Percentiles rank a stretch among this genome's conserved stretches.
Evolutionary conservation across 306 rosid genomes (phyloP).

Genomic region (Luffa aegyptiaca): DNA sequence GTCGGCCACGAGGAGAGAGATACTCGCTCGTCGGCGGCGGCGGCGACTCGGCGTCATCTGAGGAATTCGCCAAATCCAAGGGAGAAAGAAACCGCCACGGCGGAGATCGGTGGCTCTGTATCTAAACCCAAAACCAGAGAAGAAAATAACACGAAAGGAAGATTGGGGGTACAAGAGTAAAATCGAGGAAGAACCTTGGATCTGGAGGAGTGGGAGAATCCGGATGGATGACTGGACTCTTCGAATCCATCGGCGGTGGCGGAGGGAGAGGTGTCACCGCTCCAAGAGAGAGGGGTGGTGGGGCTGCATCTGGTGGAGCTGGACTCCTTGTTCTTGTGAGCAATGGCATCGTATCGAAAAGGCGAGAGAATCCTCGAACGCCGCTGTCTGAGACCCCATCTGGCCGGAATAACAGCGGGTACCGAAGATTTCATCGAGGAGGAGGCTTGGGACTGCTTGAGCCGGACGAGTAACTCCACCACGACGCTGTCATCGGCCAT

Average conservation of each 20-base stretch:
- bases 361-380: constrained; percentile 33
- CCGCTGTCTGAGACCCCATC: constrained; percentile 44
- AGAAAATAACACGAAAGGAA: background rate
- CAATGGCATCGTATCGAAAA: constrained; percentile 28
- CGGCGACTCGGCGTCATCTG: background rate
- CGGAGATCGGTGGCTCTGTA: background rate
- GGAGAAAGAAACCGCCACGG: background rate
- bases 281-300: constrained; percentile 66
- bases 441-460: constrained; percentile 30
- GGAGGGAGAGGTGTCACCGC: constrained; percentile 44
- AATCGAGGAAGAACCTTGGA: constrained; percentile 43
- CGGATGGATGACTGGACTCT: constrained; percentile 25
- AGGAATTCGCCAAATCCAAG: background rate
- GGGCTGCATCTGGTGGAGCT: constrained; percentile 59
- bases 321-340: constrained; percentile 17
- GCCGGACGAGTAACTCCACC: constrained; percentile 35
- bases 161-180: background rate
- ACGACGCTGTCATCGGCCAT: constrained; percentile 39
- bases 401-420: constrained; percentile 5
- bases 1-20: background rate
- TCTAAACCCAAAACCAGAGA: background rate
- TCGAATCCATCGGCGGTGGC: constrained; percentile 48
- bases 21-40: background rate
- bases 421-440: constrained; percentile 12
- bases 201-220: constrained; percentile 28